A percentile compares a stretch with the other conserved stretches of the same genome.
These are phyloP conservation scores for Ambrosiella xylebori DNA, from an alignment of 2,329 filamentous ascomycete species.

Conservation along the genomic window DNA sequence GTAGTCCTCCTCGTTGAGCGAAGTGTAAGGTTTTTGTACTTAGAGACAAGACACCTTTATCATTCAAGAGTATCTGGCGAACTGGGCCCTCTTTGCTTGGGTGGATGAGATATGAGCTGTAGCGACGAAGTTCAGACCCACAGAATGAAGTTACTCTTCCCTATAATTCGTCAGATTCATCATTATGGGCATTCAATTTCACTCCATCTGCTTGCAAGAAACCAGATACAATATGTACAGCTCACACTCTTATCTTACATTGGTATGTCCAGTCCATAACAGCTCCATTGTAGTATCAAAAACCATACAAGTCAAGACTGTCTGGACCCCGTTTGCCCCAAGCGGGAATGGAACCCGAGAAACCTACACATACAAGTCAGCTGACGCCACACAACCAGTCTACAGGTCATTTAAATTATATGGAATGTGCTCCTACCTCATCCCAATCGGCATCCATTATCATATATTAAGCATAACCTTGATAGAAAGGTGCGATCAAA, in stretches of 20 bases:
- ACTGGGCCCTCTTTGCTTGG: constrained; percentile 56
- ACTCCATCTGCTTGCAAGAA: background rate
- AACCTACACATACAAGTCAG: constrained; percentile 35
- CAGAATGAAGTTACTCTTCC: constrained; percentile 82
- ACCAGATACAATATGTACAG: no score
- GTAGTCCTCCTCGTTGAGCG: constrained; percentile 62
- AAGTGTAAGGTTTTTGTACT: constrained; percentile 75
- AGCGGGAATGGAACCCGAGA: constrained; percentile 67
- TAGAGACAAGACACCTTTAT: constrained; percentile 76
- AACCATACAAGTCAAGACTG: constrained; percentile 59
- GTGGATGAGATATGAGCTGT: constrained; percentile 81
- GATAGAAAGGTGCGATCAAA: background rate
- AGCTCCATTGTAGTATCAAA: constrained; percentile 86
- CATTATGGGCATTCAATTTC: background rate
- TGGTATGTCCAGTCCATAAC: constrained; percentile 66
- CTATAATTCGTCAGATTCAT: constrained; percentile 27
- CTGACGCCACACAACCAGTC: background rate
- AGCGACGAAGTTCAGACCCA: constrained; percentile 66
- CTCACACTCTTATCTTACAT: constrained; percentile 2
- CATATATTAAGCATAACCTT: constrained; percentile 16
- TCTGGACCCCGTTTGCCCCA: constrained; percentile 50
- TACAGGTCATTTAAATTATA: background rate
- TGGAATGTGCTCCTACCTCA: constrained; percentile 32
- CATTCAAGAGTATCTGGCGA: constrained; percentile 77
- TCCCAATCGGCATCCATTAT: constrained; percentile 53